Conservation (phyloP, 2,329 filamentous ascomycete species). For the Nemania abortiva region DNA sequence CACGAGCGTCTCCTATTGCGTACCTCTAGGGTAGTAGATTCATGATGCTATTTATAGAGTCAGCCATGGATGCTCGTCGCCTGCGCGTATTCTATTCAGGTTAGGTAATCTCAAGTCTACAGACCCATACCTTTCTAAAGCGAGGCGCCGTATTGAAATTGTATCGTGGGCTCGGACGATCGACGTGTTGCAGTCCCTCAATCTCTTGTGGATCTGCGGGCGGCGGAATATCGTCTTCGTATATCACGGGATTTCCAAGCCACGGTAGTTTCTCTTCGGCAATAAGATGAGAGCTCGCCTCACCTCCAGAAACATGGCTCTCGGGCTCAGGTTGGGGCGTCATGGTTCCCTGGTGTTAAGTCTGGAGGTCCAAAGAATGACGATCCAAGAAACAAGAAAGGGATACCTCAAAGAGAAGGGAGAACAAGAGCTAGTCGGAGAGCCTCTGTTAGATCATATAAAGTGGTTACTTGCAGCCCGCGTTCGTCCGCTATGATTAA, state of each 20-base stretch:
- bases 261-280: conserved; percentile 2
- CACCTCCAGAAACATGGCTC: neutral
- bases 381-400: no score
- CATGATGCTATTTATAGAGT: neutral
- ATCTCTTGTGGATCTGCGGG: neutral
- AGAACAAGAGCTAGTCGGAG: no score
- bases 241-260: conserved; percentile 5
- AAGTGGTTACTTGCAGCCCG: no score
- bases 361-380: no score
- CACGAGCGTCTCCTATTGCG: neutral
- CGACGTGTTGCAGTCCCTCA: conserved; percentile 4
- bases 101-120: neutral
- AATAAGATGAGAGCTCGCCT: neutral
- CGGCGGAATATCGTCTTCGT: neutral
- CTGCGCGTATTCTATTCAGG: neutral
- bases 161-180: neutral
- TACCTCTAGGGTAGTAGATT: conserved; percentile 10
- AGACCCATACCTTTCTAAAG: conserved; percentile 2
- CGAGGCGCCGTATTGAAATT: conserved; percentile 8
- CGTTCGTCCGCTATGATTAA: no score
- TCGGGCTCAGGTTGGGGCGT: neutral
- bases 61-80: neutral
- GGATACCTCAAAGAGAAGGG: no score
- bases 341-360: neutral
- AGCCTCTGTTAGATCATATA: no score